Evolutionary conservation across 345 rosid species (phyloP).

Genomic region (Luvunga scandens): DNA sequence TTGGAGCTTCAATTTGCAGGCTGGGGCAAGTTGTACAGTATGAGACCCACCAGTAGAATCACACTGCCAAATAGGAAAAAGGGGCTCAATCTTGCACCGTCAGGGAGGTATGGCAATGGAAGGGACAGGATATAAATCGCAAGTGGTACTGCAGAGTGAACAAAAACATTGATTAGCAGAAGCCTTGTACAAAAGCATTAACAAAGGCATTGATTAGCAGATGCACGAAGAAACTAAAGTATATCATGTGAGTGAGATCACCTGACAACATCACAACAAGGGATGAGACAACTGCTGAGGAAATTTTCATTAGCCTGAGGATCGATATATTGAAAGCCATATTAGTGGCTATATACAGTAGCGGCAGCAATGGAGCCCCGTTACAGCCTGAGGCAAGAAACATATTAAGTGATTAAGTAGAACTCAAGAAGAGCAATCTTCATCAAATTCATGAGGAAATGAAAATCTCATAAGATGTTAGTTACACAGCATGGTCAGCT

Average conservation of each 20-base stretch:
- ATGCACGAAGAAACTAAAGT: not conserved
- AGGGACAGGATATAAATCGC: conserved; percentile 66
- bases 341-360: conserved; percentile 63
- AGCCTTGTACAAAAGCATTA: not conserved
- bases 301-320: conserved; percentile 67
- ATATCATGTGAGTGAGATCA: conserved; percentile 17
- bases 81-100: conserved; percentile 72
- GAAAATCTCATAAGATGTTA: not conserved
- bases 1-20: conserved; percentile 27
- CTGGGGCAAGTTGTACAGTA: conserved; percentile 53
- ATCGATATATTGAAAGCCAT: conserved; percentile 71
- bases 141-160: conserved; percentile 56
- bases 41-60: conserved; percentile 64
- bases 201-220: not conserved
- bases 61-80: conserved; percentile 47
- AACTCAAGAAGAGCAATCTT: not conserved
- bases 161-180: conserved; percentile 1
- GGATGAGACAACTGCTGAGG: conserved; percentile 75
- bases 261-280: conserved; percentile 72
- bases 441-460: not conserved
- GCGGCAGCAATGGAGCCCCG: conserved; percentile 78
- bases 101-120: conserved; percentile 79
- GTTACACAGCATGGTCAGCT: not conserved
- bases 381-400: conserved; percentile 50
- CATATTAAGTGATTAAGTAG: not conserved